Conservation (phyloP, 805 yeast species). For the Candida nemodendra region DNA sequence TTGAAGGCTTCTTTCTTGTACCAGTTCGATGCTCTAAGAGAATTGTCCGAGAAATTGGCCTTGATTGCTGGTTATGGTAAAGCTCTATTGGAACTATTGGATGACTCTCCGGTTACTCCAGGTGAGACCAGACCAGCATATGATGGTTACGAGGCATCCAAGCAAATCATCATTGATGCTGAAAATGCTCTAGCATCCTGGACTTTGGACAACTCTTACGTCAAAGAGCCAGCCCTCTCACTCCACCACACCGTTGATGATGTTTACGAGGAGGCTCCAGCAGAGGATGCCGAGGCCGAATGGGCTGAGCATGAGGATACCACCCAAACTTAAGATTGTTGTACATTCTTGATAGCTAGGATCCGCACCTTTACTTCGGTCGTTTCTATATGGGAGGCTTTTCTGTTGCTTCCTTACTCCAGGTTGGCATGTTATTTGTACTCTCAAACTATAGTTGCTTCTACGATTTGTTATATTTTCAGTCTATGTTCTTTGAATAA, state of each 20-base stretch:
- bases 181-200: conserved; percentile 94
- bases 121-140: conserved; percentile 99
- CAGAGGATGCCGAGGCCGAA: conserved; percentile 40
- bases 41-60: conserved; percentile 93
- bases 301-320: conserved; percentile 38
- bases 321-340: background rate
- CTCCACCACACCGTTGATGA: conserved; percentile 75
- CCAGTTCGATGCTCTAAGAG: conserved; percentile 94
- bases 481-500: conserved; percentile 2
- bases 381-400: too few relatives aligned
- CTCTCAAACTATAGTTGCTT: too few relatives aligned
- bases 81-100: conserved; percentile 91
- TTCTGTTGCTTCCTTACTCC: too few relatives aligned
- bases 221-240: conserved; percentile 83
- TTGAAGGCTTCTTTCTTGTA: conserved; percentile 95
- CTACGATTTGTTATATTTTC: background rate
- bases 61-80: conserved; percentile 98
- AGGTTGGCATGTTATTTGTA: too few relatives aligned
- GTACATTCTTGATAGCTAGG: too few relatives aligned
- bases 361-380: too few relatives aligned
- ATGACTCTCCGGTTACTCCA: conserved; percentile 96
- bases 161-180: conserved; percentile 95
- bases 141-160: conserved; percentile 97
- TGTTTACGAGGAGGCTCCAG: conserved; percentile 46
- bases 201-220: conserved; percentile 95